phyloP scores from a whole-genome alignment of 441 rosid species.

The Corymbia calophylla region DNA sequence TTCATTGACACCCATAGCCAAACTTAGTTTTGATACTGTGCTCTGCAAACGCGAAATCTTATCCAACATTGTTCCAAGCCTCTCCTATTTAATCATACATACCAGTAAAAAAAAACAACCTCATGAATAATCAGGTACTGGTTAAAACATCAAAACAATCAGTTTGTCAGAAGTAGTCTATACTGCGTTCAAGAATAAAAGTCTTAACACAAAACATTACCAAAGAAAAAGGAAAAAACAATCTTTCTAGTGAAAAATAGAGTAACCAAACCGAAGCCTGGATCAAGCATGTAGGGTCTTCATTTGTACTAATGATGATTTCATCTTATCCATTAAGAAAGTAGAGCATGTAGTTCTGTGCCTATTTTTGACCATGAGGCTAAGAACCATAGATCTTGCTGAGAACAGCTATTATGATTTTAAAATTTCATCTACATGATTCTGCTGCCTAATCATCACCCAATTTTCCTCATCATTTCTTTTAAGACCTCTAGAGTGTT shows the following conservation, averaged over 20 bases:
- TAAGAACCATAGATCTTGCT: background rate
- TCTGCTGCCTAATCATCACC: background rate
- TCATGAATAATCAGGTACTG: background rate
- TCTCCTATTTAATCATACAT: conserved; percentile 46
- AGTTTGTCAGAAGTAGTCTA: background rate
- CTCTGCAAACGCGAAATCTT: conserved; percentile 65
- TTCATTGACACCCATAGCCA: conserved; percentile 41
- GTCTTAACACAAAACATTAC: background rate
- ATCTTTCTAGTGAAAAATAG: background rate
- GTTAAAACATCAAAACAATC: background rate
- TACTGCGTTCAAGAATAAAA: background rate
- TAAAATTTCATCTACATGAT: background rate
- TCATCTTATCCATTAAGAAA: background rate
- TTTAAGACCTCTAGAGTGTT: background rate
- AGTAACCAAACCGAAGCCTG: background rate
- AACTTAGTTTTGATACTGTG: conserved; percentile 44
- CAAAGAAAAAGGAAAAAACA: background rate
- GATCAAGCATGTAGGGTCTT: background rate
- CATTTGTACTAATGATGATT: background rate
- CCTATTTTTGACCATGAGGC: background rate
- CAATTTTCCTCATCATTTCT: background rate
- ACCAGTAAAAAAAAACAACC: background rate
- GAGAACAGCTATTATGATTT: background rate
- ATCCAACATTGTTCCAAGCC: conserved; percentile 92
- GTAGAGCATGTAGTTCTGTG: background rate